Base-by-base conservation (phyloP, 148 eudicot species). In the Drosera capensis region DNA sequence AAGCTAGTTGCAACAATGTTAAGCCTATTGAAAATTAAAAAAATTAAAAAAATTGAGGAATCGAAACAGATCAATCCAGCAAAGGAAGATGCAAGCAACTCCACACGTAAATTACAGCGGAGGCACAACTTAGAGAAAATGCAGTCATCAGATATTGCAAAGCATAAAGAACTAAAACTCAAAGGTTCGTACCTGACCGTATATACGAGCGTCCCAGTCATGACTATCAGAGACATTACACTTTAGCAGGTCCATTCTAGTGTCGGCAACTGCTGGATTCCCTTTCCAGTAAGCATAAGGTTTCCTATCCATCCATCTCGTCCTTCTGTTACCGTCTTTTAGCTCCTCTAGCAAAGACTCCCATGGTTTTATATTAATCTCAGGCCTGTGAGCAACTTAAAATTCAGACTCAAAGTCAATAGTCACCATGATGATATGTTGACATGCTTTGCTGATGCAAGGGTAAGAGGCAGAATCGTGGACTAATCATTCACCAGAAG, bases 211-310 rank as follows among this genome's bases (percentile, higher is more conserved):
- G 29, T 70, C 68, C 86, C 92, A 80, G 35, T 85, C 95, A 53
- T 80, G 72, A 48, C 64, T 51, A 30, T 66, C 78, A 2, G 92
- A 54, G 46, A 67, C 74, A 64, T 85, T 85, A 46, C 95, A 85
- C 17, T 59, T 78, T 3, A 85, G 65, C 30, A 85, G 79, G 52
- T 80, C 92, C 80, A 63, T 68, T 49, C 95, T 67, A 23, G 59
- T 58, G 23, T 59, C 55, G 19, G 86, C 77, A 29, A 84, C 85
- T 2, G 20, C n/a, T 3, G 95, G 86, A 54, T 85, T 85, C 20
- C 95, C 95, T 49, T 74, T 80, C 95, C 95, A 85, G 56, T 70
- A 85, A 24, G 92, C 95, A 45, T 74, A 60, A 25, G 95, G 80
- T 20, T 75, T 83, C 53, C 95, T 74, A 14, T 74, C 65, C 37